Base-by-base conservation (phyloP, 2,329 filamentous ascomycete genomes). In the Fusarium oxysporum region DNA sequence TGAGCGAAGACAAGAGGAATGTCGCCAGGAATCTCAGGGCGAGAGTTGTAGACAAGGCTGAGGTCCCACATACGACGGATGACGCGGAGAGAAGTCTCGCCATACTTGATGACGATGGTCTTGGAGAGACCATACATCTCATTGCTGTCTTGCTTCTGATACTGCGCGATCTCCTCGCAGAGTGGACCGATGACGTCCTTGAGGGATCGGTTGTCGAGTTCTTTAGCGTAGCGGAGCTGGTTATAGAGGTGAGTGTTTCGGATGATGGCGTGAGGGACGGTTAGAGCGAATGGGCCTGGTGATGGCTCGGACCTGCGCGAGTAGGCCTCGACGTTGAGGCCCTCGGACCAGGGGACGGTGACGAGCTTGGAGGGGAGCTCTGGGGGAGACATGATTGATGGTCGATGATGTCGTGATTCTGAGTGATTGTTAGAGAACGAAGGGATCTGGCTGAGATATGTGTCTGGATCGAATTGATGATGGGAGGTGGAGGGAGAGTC, bases 21-120 rank as follows among this genome's bases (percentile, higher is more conserved):
- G 3, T 47, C 28, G n/a, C 68, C 65, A 16, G 66, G 68, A 8
- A 77, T 65, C 10, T 66, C 28, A 5, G 74, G 65, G 3, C 44
- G 38, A 8, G 65, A 63, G 28, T 21, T 75, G 47, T 73, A 69
- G 6, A 68, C 61, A 2, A 77, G 62, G 30, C 71, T 50, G 23
- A 77, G 58, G 19, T 76, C 70, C 75, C 70, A 77, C 33, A 70
- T 48, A 16, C 74, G 72, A 8, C 43, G 63, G 7, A 77, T 40
- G 21, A 73, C 62, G 2, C 66, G 74, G 5, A 73, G 40, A 28
- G 75, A 48, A 8, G 53, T 63, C 56, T 77, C 76, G 9, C 76
- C 76, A 25, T 71, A 76, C 53, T 74, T 74, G 35, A 57, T 41
- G 23, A 77, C 57, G 16, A 77, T 60, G 2, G n/a, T 28, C 21